These are phyloP conservation scores for Penicillium verrucosum DNA, from an alignment of 2,329 filamentous ascomycete genomes.

Conservation along the genomic window DNA sequence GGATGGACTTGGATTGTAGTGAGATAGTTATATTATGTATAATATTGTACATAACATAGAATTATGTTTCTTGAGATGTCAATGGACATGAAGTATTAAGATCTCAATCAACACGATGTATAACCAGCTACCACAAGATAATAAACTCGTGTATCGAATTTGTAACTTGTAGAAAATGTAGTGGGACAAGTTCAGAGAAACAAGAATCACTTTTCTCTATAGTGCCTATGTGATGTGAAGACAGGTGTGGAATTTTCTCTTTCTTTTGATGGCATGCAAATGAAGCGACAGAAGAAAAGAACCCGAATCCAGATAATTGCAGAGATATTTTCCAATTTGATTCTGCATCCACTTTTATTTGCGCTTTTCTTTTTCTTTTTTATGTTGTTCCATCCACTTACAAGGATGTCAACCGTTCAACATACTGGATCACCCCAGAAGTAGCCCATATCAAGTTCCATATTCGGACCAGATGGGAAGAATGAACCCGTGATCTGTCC, in stretches of 20 bases:
- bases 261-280: conserved; percentile 7
- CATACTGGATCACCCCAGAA: conserved; percentile 33
- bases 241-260: neutral
- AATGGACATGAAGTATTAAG: neutral
- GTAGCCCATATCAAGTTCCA: conserved; percentile 34
- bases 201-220: conserved; percentile 11
- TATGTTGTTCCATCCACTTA: neutral
- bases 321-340: conserved; percentile 2
- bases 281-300: conserved; percentile 8
- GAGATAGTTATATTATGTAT: neutral
- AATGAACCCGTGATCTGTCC: conserved; percentile 40
- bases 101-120: neutral
- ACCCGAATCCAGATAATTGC: neutral
- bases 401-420: conserved; percentile 1
- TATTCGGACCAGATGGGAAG: conserved; percentile 30
- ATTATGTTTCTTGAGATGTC: neutral
- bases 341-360: conserved; percentile 1
- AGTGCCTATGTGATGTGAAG: conserved; percentile 1
- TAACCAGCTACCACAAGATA: neutral
- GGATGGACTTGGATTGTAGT: neutral
- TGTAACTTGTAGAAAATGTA: neutral
- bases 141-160: too few relatives aligned
- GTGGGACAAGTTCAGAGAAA: neutral
- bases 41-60: neutral
- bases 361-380: neutral